Evolutionary conservation across 345 rosid genomes (phyloP).

Genomic region (Durio zibethinus): DNA sequence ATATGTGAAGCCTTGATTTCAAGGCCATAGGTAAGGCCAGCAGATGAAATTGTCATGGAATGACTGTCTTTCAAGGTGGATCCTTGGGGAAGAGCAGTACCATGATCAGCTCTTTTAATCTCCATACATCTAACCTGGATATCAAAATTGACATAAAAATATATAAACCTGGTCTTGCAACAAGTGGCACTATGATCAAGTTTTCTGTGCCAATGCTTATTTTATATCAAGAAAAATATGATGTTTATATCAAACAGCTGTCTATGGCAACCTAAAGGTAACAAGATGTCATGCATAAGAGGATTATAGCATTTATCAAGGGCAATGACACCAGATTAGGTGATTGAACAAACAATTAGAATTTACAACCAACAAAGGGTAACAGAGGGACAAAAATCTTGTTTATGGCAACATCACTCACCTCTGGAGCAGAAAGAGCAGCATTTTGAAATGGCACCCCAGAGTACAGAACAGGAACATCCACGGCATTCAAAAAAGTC

Average conservation of each 20-base stretch:
- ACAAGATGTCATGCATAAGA: background rate
- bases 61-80: slow-evolving; percentile 19
- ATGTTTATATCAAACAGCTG: background rate
- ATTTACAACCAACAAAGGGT: background rate
- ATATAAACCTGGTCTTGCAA: slow-evolving; percentile 5
- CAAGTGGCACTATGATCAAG: background rate
- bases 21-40: slow-evolving; percentile 42
- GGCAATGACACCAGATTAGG: background rate
- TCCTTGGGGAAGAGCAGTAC: slow-evolving; percentile 27
- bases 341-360: background rate
- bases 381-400: background rate
- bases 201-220: background rate
- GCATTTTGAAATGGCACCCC: slow-evolving; percentile 77
- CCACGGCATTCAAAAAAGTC: slow-evolving; percentile 55
- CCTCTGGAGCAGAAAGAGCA: slow-evolving; percentile 86
- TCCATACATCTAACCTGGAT: slow-evolving; percentile 74
- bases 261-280: background rate
- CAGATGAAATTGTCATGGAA: slow-evolving; percentile 17
- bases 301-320: background rate
- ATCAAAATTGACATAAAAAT: slow-evolving; percentile 20
- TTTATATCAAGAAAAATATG: background rate
- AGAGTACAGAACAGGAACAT: slow-evolving; percentile 80
- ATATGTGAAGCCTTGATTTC: slow-evolving; percentile 66
- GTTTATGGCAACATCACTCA: slow-evolving; percentile 22
- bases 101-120: slow-evolving; percentile 43